These are phyloP conservation scores for Panellus pusillus DNA, from an alignment of 768 basidiomycete species.

Conservation along the genomic window DNA sequence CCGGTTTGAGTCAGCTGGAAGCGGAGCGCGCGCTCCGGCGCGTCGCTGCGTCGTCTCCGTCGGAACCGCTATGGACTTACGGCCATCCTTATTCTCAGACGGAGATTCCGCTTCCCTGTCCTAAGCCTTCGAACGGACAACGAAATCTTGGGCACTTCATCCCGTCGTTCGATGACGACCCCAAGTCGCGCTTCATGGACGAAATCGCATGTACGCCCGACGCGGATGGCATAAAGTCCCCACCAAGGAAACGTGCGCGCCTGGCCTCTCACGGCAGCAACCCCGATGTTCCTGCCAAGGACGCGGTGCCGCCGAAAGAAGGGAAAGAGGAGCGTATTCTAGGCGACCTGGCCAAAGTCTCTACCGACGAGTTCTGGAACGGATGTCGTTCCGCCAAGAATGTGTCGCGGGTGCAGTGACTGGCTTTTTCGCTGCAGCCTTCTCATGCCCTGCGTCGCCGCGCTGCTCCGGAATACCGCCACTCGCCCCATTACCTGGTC, in stretches of 20 bases:
- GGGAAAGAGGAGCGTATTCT: constrained; percentile 39
- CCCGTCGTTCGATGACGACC: constrained; percentile 95
- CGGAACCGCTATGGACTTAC: constrained; percentile 58
- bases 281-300: constrained; percentile 20
- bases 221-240: constrained; percentile 57
- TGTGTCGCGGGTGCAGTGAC: constrained; percentile 89
- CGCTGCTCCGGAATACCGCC: constrained; percentile 36
- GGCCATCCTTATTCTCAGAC: constrained; percentile 74
- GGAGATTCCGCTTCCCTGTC: constrained; percentile 49
- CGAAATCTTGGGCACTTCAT: constrained; percentile 70
- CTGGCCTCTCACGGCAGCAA: constrained; percentile 26
- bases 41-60: constrained; percentile 27
- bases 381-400: constrained; percentile 95
- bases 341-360: constrained; percentile 61
- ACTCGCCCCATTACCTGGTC: constrained; percentile 54
- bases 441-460: constrained; percentile 8
- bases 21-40: constrained; percentile 57
- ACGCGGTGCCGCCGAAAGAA: constrained; percentile 25
- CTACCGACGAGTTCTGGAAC: constrained; percentile 89
- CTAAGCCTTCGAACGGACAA: constrained; percentile 28
- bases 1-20: constrained; percentile 69
- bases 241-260: constrained; percentile 58
- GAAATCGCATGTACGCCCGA: constrained; percentile 79
- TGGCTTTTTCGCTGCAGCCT: constrained; percentile 68
- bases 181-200: constrained; percentile 91